phyloP scores from a whole-genome alignment of 2,329 filamentous ascomycete species.

The Xylariaceae sp. region DNA sequence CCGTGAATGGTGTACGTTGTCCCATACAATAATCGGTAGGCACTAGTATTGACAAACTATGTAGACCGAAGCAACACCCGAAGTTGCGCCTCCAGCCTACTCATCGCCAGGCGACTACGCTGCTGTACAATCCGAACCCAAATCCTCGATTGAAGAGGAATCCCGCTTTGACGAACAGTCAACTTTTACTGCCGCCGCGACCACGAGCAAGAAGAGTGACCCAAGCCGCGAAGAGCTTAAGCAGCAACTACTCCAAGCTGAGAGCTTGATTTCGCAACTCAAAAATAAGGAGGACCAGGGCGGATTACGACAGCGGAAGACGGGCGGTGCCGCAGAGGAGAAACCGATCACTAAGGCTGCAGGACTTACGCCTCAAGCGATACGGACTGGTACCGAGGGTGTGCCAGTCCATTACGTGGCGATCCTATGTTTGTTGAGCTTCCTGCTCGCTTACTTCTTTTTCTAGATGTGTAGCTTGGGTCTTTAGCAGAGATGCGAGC shows the following conservation, averaged over 20 bases:
- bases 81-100: slow-evolving; percentile 51
- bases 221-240: slow-evolving; percentile 67
- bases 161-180: slow-evolving; percentile 39
- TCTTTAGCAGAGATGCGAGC: slow-evolving; percentile 6
- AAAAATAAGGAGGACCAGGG: slow-evolving; percentile 69
- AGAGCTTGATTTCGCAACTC: slow-evolving; percentile 73
- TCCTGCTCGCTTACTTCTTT: slow-evolving; percentile 94
- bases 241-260: slow-evolving; percentile 75
- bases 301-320: slow-evolving; percentile 81
- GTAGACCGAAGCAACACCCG: slow-evolving; percentile 52
- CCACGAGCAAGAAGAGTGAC: slow-evolving; percentile 54
- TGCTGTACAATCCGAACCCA: slow-evolving; percentile 44
- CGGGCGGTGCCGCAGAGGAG: slow-evolving; percentile 61
- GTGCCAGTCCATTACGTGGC: slow-evolving; percentile 89
- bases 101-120: slow-evolving; percentile 51
- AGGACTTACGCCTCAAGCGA: slow-evolving; percentile 61
- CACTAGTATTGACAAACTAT: slow-evolving; percentile 8
- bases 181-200: slow-evolving; percentile 45
- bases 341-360: slow-evolving; percentile 46
- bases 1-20: slow-evolving; percentile 49
- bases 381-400: slow-evolving; percentile 67
- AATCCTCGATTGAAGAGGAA: slow-evolving; percentile 37
- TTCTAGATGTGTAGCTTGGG: slow-evolving; percentile 64
- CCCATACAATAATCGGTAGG: slow-evolving; percentile 12
- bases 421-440: slow-evolving; percentile 83